Evolutionary conservation across 768 basidiomycete species (phyloP), one percentile per base, ranked within the genome.

Genomic region (Trametes maxima): DNA sequence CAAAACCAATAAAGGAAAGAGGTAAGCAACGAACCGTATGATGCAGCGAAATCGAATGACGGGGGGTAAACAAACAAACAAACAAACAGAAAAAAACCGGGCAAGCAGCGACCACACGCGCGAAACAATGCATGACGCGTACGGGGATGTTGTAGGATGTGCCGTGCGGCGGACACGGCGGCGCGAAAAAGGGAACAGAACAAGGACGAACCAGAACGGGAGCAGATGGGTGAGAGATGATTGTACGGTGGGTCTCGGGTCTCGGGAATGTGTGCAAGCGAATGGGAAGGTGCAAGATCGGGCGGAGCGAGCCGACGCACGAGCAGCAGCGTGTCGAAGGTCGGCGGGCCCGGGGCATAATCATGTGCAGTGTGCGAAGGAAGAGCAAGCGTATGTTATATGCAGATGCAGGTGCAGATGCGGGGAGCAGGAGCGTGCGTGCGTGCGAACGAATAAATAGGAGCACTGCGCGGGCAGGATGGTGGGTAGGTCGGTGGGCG

Each of bases 381-480:
- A 36, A 11, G 25, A 25, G 43, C 33, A 35, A 39, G 35, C n/a
- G 42, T 17, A 36, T 45, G 39, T 35, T 35, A 28, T 16, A 33
- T 24, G 24, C 11, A 28, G 47, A 11, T 14, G 46, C 10, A 17
- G 25, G 43, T 33, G 55, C 35, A 56, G 46, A 16, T 19, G 47
- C 7, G 36, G 44, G 14, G 22, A 17, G 36, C 24, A 16, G 28
- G 49, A 22, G 39, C 48, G 59, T 43, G n/a, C 40, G 39, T 45
- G 37, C 48, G 36, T 48, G 40, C 36, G 25, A 40, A 47, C 16
- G 14, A 21, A 56, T 52, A 60, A 46, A 64, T 53, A 55, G 16
- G 35, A 60, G 64, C 59, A 65, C 59, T 60, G 63, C 55, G 47
- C 37, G 52, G 37, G 53, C 7, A 19, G 43, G 54, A 16, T 14